phyloP scores from a whole-genome alignment of 176 grass and related monocot genomes.

The Ananas comosus region DNA sequence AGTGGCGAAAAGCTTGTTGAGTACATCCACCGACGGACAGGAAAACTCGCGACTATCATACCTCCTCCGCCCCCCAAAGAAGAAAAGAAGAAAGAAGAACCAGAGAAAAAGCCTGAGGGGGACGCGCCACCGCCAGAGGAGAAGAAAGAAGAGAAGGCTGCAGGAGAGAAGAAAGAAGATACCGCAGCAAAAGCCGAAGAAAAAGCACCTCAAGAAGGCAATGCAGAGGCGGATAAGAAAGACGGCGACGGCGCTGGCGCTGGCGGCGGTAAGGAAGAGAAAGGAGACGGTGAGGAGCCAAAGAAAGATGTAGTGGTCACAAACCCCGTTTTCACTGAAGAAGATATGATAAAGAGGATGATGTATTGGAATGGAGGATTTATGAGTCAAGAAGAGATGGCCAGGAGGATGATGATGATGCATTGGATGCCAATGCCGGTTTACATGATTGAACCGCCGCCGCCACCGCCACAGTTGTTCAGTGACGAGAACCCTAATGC shows the following conservation, averaged over 20 bases:
- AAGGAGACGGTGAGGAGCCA: conserved; percentile 14
- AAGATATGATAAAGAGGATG: conserved; percentile 60
- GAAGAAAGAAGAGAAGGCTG: conserved; percentile 25
- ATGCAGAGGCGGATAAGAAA: background rate
- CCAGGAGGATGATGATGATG: conserved; percentile 40
- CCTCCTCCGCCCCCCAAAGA: conserved; percentile 37
- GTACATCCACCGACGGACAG: conserved; percentile 56
- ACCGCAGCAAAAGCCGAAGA: conserved; percentile 24
- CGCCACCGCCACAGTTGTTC: conserved; percentile 49
- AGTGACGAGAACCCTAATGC: conserved; percentile 91
- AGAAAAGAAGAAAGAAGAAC: conserved; percentile 26
- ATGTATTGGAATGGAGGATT: conserved; percentile 35
- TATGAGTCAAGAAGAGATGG: conserved; percentile 35
- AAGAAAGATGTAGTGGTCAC: conserved; percentile 28
- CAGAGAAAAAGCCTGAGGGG: background rate
- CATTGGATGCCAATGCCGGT: conserved; percentile 28
- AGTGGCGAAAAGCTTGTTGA: conserved; percentile 33
- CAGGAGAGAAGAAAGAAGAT: conserved; percentile 7
- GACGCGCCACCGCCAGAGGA: background rate
- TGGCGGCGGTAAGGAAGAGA: conserved; percentile 15
- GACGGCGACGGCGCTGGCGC: conserved; percentile 7
- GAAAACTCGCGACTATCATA: conserved; percentile 52
- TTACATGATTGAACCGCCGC: conserved; percentile 36
- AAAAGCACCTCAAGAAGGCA: conserved; percentile 16
- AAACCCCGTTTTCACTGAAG: conserved; percentile 19